Base-by-base conservation (phyloP, 2,329 filamentous ascomycete genomes). In the Clonostachys rhizophaga region DNA sequence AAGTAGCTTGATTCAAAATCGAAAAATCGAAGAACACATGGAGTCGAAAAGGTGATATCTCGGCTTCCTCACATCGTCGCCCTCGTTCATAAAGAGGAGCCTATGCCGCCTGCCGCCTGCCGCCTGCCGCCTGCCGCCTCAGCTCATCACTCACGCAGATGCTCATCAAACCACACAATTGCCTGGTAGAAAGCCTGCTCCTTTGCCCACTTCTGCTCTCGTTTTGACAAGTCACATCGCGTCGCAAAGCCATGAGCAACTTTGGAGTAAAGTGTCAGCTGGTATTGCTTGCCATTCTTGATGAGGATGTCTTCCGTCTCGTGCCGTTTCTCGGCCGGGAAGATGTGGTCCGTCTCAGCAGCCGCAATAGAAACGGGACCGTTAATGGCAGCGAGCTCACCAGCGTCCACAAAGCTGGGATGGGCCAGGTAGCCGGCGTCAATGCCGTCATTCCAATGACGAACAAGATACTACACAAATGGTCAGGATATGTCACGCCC, bases 171-270 rank as follows among this genome's bases (percentile, higher is more conserved):
- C 86, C 87, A 94, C 49, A 74, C 66, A 46, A 90, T 76, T 20
- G 87, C 87, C 73, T 92, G 88, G 53, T 77, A 67, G 63, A 91
- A 91, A 1, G 89, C 87, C 61, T 83, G 77, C 68, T 92, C 86
- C 74, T 91, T 91, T 33, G 83, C 86, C 61, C 81, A 91, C 65
- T 76, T 81, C 58, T 79, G 67, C 48, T 58, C 54, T 17, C 69
- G 67, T 48, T 75, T 67, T 4, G 66, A 67, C 30, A 76, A 47
- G 56, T 92, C 83, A 5, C 72, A 79, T 35, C 87, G 76, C 8
- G 89, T 83, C 14, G 81, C 84, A 57, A 92, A 94, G 0, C 88
- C 89, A 59, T 94, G 89, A 50, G 69, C 62, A 6, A 86, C 84
- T 36, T 79, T 80, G 14, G 80, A 79, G 70, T 84, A 92, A 40